A percentile compares a stretch with the other conserved stretches of the same genome.
phyloP scores from a whole-genome alignment of 202 grass and related monocot species.

The Saccharum hybrid region DNA sequence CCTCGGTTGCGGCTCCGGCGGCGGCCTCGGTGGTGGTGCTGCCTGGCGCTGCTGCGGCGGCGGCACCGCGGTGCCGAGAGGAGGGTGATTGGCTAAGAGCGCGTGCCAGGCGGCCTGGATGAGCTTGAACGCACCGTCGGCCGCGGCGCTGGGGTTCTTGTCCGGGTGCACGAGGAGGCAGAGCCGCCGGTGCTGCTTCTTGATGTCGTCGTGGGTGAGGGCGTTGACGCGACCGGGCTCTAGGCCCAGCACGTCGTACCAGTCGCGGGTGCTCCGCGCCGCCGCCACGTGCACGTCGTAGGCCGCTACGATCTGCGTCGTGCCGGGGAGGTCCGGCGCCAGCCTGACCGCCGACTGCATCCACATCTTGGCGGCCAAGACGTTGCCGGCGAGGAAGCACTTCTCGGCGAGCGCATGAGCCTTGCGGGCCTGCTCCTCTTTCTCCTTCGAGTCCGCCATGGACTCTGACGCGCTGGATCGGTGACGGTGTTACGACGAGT shows the following conservation, averaged over 20 bases:
- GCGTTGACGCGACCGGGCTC: too few species aligned
- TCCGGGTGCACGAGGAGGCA: slow-evolving; percentile 34
- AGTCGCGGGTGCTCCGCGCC: not conserved
- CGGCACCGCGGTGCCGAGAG: not conserved
- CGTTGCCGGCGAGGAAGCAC: not conserved
- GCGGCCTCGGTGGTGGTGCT: not conserved
- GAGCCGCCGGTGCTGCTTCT: slow-evolving; percentile 6
- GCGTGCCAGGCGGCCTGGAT: not conserved
- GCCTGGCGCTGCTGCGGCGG: too few species aligned
- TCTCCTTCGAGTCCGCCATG: not conserved
- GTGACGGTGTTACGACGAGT: not conserved
- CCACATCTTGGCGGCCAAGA: not conserved
- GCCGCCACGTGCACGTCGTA: slow-evolving; percentile 32
- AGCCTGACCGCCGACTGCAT: slow-evolving; percentile 20
- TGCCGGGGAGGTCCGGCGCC: not conserved
- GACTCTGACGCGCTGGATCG: not conserved
- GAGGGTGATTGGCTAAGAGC: not conserved
- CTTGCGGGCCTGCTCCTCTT: not conserved
- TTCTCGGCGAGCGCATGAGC: not conserved
- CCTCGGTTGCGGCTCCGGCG: not conserved
- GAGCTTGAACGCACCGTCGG: slow-evolving; percentile 31
- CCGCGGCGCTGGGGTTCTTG: slow-evolving; percentile 10
- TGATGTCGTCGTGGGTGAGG: not conserved
- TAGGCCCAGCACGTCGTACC: slow-evolving; percentile 10
- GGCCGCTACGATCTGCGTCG: slow-evolving; percentile 4